Evolutionary conservation across 495 filamentous ascomycete species (phyloP).

Genomic region (Penicillium chermesinum): DNA sequence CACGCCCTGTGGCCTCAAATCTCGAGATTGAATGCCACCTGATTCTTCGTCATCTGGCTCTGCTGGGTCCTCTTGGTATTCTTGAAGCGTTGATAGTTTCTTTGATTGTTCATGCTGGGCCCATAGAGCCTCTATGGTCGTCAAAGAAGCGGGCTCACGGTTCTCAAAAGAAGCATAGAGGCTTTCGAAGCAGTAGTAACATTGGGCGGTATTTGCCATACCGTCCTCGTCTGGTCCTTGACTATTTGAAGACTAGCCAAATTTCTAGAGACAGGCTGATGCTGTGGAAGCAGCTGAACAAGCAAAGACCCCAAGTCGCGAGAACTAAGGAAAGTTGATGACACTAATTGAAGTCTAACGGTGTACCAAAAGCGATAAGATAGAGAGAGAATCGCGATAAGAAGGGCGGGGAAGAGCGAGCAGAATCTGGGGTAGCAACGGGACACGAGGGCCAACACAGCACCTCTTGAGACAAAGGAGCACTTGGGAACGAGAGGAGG

Average conservation of each 20-base stretch:
- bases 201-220: conserved; percentile 86
- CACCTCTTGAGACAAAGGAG: not conserved
- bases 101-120: conserved; percentile 46
- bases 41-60: conserved; percentile 11
- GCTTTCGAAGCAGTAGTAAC: conserved; percentile 85
- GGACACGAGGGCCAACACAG: not conserved
- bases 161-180: conserved; percentile 63
- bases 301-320: not conserved
- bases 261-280: too few relatives aligned
- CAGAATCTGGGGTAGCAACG: not conserved
- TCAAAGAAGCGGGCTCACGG: conserved; percentile 52
- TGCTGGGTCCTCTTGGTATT: conserved; percentile 12
- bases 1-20: conserved; percentile 30
- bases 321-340: not conserved
- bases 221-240: conserved; percentile 3
- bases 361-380: not conserved
- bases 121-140: conserved; percentile 69
- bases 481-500: not conserved
- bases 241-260: too few relatives aligned
- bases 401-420: not conserved
- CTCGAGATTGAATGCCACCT: conserved; percentile 13
- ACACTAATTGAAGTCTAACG: not conserved
- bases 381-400: not conserved
- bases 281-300: too few relatives aligned
- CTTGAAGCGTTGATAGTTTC: conserved; percentile 28